Evolutionary conservation across 345 rosid genomes (phyloP).

Genomic region (Eucalyptus tenuipes): DNA sequence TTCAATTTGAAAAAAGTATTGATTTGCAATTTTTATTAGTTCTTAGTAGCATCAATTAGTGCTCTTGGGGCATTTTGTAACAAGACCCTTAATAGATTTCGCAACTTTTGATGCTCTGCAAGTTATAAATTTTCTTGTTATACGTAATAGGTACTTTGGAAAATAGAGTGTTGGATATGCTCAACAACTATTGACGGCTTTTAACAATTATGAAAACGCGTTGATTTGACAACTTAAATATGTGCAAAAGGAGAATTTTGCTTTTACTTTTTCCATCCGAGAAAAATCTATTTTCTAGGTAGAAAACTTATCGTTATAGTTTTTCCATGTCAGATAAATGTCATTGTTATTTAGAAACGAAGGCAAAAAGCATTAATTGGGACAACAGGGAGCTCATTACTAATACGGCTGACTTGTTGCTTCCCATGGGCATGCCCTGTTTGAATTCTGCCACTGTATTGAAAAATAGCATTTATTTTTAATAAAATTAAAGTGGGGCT

Average conservation of each 20-base stretch:
- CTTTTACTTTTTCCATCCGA: background rate
- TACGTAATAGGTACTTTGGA: background rate
- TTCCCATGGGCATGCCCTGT: background rate
- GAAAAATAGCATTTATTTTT: background rate
- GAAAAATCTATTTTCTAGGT: background rate
- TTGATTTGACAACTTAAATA: background rate
- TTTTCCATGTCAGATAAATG: background rate
- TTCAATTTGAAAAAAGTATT: background rate
- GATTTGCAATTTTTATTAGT: background rate
- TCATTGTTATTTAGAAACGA: background rate
- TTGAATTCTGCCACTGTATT: background rate
- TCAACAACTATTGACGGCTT: background rate
- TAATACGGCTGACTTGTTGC: background rate
- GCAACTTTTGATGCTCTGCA: background rate
- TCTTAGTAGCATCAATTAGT: background rate
- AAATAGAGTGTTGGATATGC: background rate
- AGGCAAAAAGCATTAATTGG: background rate
- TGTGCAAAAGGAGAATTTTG: background rate
- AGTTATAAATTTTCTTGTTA: background rate
- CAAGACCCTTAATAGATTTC: background rate
- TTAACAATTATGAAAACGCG: background rate
- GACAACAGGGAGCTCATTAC: background rate
- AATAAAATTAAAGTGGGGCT: background rate
- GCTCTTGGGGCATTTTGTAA: background rate
- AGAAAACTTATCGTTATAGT: background rate